Base-by-base conservation (phyloP, 805 yeast species). In the Candida chauliodis region DNA sequence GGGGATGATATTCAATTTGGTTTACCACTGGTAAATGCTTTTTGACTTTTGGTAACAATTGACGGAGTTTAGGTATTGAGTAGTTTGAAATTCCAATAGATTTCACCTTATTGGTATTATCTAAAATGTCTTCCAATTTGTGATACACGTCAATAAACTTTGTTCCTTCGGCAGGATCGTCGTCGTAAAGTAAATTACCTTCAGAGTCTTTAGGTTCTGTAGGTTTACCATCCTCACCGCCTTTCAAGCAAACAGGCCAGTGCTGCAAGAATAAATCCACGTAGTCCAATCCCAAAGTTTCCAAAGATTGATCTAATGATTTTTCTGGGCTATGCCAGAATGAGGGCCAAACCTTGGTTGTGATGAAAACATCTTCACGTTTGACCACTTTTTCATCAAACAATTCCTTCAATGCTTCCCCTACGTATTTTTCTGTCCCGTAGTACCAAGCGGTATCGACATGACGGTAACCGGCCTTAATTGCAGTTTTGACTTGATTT, bases 1-100 rank as follows among this genome's bases (percentile, higher is more conserved):
- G 80, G 0, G 88, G 82, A 52, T 74, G 81, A 66, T 70, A 81
- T 53, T 84, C 93, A 44, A 84, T 76, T 58, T 84, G 91, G 51
- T 82, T 75, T 24, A 83, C 79, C 42, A 63, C 70, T 6, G 88
- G 88, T 93, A 37, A 40, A 36, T 39, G 48, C 43, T 40, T 51
- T 41, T 44, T 53, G 29, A 43, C 46, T 16, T 48, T 49, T 4
- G 51, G 55, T 13, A 64, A 48, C 20, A 66, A 49, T 37, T 48
- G 42, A 34, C 47, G 48, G 30, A 64, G 48, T 35, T 54, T 56
- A 14, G 56, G 54, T 30, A 56, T 40, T 4, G 65, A 51, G 23
- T 57, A 60, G 43, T 64, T 65, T 14, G 66, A 60, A 20, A 65
- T 63, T 15, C 71, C 71, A 37, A 65, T 49, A 7, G 69, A 50